Evolutionary conservation across 2,329 filamentous ascomycete genomes (phyloP).

Genomic region (Beauveria bassiana): DNA sequence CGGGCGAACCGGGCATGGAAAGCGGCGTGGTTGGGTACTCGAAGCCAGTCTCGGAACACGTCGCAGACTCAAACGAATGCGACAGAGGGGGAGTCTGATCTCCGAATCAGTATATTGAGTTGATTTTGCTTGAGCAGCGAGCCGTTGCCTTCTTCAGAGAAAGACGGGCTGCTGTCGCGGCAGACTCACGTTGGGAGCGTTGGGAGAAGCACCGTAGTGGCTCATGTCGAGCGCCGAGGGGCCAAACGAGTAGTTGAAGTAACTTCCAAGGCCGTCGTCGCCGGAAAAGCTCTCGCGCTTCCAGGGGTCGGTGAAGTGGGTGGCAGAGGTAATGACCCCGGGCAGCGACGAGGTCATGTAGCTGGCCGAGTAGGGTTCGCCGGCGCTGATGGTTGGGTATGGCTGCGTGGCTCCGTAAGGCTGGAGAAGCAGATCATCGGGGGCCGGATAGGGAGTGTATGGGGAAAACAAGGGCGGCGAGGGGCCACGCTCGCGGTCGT

Average conservation of each 20-base stretch:
- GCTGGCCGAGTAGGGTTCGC: slow-evolving; percentile 42
- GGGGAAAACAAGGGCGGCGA: slow-evolving; percentile 59
- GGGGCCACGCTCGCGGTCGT: slow-evolving; percentile 61
- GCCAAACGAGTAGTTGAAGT: slow-evolving; percentile 64
- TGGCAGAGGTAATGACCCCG: slow-evolving; percentile 57
- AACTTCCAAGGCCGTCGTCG: slow-evolving; percentile 55
- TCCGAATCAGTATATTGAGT: slow-evolving; percentile 41
- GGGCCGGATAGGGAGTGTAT: slow-evolving; percentile 56
- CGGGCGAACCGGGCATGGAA: slow-evolving; percentile 65
- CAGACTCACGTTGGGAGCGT: slow-evolving; percentile 67
- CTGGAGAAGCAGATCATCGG: slow-evolving; percentile 55
- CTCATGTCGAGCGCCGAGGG: slow-evolving; percentile 58
- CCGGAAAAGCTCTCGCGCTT: slow-evolving; percentile 54
- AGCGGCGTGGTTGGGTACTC: slow-evolving; percentile 63
- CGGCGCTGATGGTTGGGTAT: slow-evolving; percentile 44
- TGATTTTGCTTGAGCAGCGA: slow-evolving; percentile 30
- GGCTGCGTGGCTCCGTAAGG: slow-evolving; percentile 47
- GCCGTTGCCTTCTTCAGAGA: slow-evolving; percentile 21
- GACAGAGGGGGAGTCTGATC: slow-evolving; percentile 69
- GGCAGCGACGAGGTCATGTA: slow-evolving; percentile 47
- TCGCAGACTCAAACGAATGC: slow-evolving; percentile 60
- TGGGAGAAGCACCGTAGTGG: slow-evolving; percentile 54
- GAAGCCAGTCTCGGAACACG: slow-evolving; percentile 53
- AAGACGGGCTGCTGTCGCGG: slow-evolving; percentile 1
- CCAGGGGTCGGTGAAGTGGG: slow-evolving; percentile 54